phyloP scores from a whole-genome alignment of 495 filamentous ascomycete genomes.

The Penicillium daleae region DNA sequence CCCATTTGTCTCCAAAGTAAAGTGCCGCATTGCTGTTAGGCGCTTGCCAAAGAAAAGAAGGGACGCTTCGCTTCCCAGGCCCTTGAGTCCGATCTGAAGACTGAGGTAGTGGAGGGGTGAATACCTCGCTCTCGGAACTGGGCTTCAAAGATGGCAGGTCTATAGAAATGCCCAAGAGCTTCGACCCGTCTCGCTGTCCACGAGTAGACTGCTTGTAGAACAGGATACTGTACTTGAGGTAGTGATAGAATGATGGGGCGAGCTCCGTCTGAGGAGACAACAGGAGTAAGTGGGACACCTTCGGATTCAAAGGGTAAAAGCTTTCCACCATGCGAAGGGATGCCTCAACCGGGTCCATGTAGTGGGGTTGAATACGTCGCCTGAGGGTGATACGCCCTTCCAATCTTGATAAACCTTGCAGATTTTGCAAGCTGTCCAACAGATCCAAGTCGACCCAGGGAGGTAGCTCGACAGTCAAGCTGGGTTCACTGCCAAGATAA shows the following conservation, averaged over 20 bases:
- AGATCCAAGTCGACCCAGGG: constrained; percentile 63
- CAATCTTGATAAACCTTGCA: constrained; percentile 65
- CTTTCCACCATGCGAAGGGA: constrained; percentile 75
- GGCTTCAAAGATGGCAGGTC: constrained; percentile 65
- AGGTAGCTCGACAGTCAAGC: constrained; percentile 81
- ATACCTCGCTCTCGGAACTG: constrained; percentile 56
- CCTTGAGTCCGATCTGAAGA: constrained; percentile 22
- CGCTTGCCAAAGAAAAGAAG: constrained; percentile 78
- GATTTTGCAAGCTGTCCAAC: constrained; percentile 59
- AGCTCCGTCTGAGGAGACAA: constrained; percentile 78
- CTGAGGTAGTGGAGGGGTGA: constrained; percentile 52
- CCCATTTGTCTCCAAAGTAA: constrained; percentile 83
- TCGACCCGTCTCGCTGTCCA: constrained; percentile 44
- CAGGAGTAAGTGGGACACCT: constrained; percentile 70
- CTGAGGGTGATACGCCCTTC: constrained; percentile 62
- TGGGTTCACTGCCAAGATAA: constrained; percentile 67
- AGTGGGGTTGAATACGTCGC: constrained; percentile 64
- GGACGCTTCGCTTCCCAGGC: constrained; percentile 31
- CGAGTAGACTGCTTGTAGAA: constrained; percentile 71
- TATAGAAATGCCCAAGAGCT: constrained; percentile 74
- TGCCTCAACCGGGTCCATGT: constrained; percentile 61
- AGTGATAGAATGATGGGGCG: constrained; percentile 77
- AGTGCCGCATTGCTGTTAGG: constrained; percentile 79
- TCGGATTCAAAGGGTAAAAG: constrained; percentile 71
- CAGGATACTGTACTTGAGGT: constrained; percentile 73